Evolutionary conservation across 805 yeast genomes (phyloP).

Genomic region (Kregervanrija delftensis): DNA sequence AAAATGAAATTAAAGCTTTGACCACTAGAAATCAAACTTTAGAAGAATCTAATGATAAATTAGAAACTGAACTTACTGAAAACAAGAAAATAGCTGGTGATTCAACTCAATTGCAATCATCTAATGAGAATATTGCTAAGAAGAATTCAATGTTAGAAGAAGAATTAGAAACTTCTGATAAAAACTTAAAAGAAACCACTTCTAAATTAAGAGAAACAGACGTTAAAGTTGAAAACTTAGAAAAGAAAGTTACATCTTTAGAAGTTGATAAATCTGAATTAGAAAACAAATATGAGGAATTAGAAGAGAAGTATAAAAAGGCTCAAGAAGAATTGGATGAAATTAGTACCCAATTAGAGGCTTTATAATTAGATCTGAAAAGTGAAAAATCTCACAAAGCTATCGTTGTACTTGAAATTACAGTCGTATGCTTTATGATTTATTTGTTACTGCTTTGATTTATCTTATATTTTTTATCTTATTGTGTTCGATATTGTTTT

Average conservation of each 20-base stretch:
- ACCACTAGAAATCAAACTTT: conserved; percentile 86
- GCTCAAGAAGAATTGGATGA: conserved; percentile 95
- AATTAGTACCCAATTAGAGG: conserved; percentile 92
- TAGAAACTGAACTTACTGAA: conserved; percentile 66
- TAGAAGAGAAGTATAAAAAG: conserved; percentile 69
- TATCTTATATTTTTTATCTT: background rate
- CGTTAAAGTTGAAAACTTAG: conserved; percentile 91
- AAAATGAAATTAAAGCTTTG: conserved; percentile 88
- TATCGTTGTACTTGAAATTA: conserved; percentile 6
- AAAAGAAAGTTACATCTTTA: conserved; percentile 85
- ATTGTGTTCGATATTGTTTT: background rate
- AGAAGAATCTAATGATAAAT: conserved; percentile 76
- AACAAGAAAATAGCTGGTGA: conserved; percentile 86
- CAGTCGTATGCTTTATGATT: conserved; percentile 13
- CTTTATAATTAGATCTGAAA: conserved; percentile 31
- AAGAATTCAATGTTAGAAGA: conserved; percentile 85
- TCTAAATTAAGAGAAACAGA: conserved; percentile 93
- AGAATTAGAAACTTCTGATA: conserved; percentile 85
- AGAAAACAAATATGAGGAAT: conserved; percentile 87
- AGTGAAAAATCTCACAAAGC: background rate
- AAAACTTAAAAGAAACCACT: conserved; percentile 86
- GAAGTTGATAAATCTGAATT: conserved; percentile 88
- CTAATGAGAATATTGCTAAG: conserved; percentile 86
- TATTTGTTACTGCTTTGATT: conserved; percentile 12
- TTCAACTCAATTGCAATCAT: conserved; percentile 78